Conservation (phyloP, 192 early-diverging fungal species). For the Coemansia sp. region DNA sequence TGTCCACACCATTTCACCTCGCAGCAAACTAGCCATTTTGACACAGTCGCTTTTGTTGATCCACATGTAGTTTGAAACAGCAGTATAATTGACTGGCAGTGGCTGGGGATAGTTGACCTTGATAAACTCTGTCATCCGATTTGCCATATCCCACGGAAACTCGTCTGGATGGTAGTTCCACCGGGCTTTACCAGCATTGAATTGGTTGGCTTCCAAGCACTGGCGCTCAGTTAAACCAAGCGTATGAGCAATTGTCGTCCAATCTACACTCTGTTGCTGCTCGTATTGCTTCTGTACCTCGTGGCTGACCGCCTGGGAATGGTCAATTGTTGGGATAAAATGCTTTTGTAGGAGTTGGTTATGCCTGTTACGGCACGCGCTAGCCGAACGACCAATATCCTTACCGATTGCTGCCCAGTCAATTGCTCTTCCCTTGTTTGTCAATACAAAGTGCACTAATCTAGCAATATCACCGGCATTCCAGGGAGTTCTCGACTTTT, state of each 20-base stretch:
- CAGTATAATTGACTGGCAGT: not conserved
- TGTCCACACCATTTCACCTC: conserved; percentile 15
- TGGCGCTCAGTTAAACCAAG: not conserved
- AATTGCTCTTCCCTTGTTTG: not conserved
- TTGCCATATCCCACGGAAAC: conserved; percentile 4
- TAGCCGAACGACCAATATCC: not conserved
- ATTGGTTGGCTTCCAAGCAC: conserved; percentile 14
- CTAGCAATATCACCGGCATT: not conserved
- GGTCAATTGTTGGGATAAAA: not conserved
- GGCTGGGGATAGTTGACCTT: conserved; percentile 12
- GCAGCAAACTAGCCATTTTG: conserved; percentile 3
- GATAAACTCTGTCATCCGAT: conserved; percentile 18
- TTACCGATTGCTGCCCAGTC: not conserved
- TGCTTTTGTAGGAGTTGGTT: too few species aligned
- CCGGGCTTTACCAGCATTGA: not conserved
- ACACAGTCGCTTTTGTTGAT: conserved; percentile 10
- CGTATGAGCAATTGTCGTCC: conserved; percentile 3
- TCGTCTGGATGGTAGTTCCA: too few species aligned
- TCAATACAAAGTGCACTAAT: not conserved
- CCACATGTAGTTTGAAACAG: conserved; percentile 30
- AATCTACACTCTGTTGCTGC: not conserved
- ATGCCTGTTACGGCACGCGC: not conserved
- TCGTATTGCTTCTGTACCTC: too few species aligned
- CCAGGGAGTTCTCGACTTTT: not conserved
- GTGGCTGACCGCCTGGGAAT: not conserved